Conservation (phyloP, 2,329 filamentous ascomycete species). For the Cadophora malorum region DNA sequence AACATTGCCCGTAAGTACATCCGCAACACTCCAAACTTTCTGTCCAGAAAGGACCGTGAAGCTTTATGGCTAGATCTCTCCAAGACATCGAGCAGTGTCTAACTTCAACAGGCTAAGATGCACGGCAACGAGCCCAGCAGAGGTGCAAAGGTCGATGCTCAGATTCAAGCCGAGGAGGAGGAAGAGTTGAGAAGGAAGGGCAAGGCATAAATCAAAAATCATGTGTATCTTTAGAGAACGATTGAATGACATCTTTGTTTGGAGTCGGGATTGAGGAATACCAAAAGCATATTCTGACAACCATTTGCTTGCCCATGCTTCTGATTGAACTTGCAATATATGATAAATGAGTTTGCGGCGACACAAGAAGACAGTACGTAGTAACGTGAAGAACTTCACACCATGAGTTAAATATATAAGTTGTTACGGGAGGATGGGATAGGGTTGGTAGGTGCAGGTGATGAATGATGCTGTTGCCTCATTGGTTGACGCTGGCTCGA, state of each 20-base stretch:
- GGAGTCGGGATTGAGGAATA: background rate
- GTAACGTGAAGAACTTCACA: too few species aligned
- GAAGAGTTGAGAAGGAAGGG: conserved; percentile 66
- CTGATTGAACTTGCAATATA: too few species aligned
- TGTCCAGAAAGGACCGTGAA: background rate
- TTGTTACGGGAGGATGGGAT: too few species aligned
- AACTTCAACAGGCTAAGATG: conserved; percentile 55
- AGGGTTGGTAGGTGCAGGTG: background rate
- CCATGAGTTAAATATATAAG: too few species aligned
- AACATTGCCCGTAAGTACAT: conserved; percentile 58
- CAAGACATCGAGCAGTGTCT: background rate
- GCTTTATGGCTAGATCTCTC: too few species aligned
- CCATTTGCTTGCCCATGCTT: background rate
- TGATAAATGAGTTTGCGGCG: too few species aligned
- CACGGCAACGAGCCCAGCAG: conserved; percentile 78
- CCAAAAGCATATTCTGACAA: background rate
- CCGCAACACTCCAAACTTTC: background rate
- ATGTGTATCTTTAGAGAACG: background rate
- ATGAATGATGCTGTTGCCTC: conserved; percentile 1
- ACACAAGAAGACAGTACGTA: too few species aligned
- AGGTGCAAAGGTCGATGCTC: conserved; percentile 74
- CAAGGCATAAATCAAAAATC: conserved; percentile 45
- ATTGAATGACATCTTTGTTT: background rate
- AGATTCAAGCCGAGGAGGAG: conserved; percentile 72
- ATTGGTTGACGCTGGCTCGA: background rate